Conservation (phyloP, 257 asterid species). For the Jacaranda copaia region DNA sequence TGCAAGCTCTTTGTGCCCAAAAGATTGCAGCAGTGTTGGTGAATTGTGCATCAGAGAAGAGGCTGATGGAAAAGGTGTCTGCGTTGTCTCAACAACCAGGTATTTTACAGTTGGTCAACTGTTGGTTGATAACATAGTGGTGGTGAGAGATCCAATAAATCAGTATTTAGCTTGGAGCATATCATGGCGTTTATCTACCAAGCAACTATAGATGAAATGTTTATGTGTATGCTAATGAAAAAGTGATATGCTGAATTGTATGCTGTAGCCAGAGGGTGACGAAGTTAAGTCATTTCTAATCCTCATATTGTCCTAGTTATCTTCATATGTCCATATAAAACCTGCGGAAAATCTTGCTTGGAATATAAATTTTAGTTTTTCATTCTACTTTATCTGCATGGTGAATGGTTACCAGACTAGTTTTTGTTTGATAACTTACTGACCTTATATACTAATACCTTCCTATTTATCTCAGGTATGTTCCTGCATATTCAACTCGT, state of each 20-base stretch:
- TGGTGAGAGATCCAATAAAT: background rate
- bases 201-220: background rate
- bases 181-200: background rate
- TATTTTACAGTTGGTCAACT: slow-evolving; percentile 30
- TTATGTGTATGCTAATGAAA: background rate
- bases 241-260: background rate
- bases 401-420: background rate
- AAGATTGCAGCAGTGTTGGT: slow-evolving; percentile 64
- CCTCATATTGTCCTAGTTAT: background rate
- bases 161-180: background rate
- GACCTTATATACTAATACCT: background rate
- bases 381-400: background rate
- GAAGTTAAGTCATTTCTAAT: background rate
- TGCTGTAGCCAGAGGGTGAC: background rate
- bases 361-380: background rate
- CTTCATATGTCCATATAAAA: background rate
- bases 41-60: slow-evolving; percentile 76
- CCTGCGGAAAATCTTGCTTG: slow-evolving; percentile 16
- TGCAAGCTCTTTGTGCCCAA: slow-evolving; percentile 66
- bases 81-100: slow-evolving; percentile 92
- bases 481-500: slow-evolving; percentile 95
- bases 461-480: slow-evolving; percentile 62
- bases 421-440: background rate
- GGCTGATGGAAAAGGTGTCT: slow-evolving; percentile 76
- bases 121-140: background rate